phyloP scores from a whole-genome alignment of 148 eudicot species.

The Rhododendron williamsianum region DNA sequence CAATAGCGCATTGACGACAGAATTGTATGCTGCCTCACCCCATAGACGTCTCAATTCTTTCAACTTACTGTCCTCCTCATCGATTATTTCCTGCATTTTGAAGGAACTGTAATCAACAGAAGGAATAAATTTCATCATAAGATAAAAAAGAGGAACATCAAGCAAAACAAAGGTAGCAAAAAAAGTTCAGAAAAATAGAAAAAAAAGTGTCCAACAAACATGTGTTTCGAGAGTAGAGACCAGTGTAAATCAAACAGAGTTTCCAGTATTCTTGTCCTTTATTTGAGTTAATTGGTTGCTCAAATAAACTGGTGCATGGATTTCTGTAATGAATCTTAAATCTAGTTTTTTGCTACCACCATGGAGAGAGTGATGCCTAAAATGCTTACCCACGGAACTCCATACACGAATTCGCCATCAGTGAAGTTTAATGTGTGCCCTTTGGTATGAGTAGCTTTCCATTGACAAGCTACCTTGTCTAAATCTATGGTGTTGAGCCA shows the following conservation, averaged over 20 bases:
- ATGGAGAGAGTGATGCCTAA: neutral
- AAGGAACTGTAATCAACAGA: neutral
- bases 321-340: neutral
- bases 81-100: constrained; percentile 21
- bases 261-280: neutral
- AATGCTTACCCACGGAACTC: neutral
- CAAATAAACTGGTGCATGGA: neutral
- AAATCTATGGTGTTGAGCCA: neutral
- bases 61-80: constrained; percentile 24
- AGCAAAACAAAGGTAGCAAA: neutral
- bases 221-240: neutral
- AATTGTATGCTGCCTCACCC: constrained; percentile 18
- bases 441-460: neutral
- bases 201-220: neutral
- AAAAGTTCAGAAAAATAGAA: neutral
- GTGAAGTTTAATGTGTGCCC: neutral
- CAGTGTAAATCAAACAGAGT: neutral
- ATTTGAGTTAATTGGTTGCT: neutral
- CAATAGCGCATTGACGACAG: constrained; percentile 26
- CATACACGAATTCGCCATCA: neutral
- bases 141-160: neutral
- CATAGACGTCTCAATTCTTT: constrained; percentile 19
- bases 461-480: neutral
- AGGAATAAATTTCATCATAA: neutral
- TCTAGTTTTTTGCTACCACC: neutral